Evolutionary conservation across 768 basidiomycete species (phyloP), one percentile per base, ranked within the genome.

Genomic region (Collybia sp.): DNA sequence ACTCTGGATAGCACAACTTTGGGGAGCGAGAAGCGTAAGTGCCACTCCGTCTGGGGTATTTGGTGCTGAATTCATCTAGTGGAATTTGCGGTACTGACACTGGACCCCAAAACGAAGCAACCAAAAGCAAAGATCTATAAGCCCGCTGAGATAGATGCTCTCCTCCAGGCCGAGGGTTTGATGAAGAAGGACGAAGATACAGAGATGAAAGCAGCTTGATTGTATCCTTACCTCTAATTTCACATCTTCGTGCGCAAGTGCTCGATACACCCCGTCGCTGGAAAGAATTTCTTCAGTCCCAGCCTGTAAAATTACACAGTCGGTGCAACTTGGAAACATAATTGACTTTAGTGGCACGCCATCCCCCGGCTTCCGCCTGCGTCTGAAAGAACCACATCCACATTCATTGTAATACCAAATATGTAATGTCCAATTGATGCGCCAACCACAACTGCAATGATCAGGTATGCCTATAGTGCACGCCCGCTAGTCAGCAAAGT

Each of bases 1-100:
- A 97, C 95, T 45, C 97, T 99, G 95, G 96, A 99, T 60, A 93
- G 91, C 52, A 97, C 95, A 25, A 97, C 92, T 38, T 65, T 99
- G 51, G 88, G 91, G 30, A 94, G 91, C 59, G 96, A 99, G 70
- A 98, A 97, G 66, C 71, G 96, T 96, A 56, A 60, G 93, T 67
- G 17, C 35, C 6, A 13, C 5, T 5, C 49, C 40, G 18, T 19
- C 11, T 9, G 37, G 36, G 50, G 40, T 46, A 45, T 43, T 6
- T 42, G 16, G 44, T 30, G 37, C n/a, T 25, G 13, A 12, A 25
- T 18, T 4, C 35, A 38, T 40, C 31, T 53, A 97, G 96, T 99
- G 60, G 96, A 99, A 66, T 93, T 99, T 61, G 93, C 96, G 8
- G 93, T 93, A 9, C 71, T 99, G 62, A 93, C 89, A 2, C 71